These are phyloP conservation scores for Suillus discolor DNA, from an alignment of 768 basidiomycete species.

Conservation along the genomic window DNA sequence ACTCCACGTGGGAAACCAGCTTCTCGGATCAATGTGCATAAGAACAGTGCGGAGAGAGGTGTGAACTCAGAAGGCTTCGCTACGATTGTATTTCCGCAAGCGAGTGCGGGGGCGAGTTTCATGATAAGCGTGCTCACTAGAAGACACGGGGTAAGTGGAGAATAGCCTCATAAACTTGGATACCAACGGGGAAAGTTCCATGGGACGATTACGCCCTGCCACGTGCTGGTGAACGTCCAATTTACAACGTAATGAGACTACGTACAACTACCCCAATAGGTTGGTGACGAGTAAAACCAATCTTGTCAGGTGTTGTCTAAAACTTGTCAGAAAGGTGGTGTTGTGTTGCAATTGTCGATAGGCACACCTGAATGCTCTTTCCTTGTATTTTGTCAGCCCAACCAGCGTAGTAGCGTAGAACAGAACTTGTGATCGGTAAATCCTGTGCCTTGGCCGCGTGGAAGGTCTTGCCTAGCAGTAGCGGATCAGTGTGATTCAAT, in stretches of 20 bases:
- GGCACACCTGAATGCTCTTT: constrained; percentile 61
- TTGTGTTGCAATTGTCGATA: background rate
- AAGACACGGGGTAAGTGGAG: background rate
- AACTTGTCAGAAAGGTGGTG: background rate
- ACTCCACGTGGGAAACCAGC: constrained; percentile 81
- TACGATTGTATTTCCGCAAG: constrained; percentile 76
- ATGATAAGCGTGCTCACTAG: constrained; percentile 63
- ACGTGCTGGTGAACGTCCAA: constrained; percentile 16
- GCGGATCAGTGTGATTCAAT: constrained; percentile 1
- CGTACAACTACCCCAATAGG: constrained; percentile 53
- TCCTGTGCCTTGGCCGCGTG: constrained; percentile 50
- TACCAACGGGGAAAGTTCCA: constrained; percentile 60
- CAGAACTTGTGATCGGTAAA: constrained; percentile 46
- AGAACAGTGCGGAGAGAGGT: constrained; percentile 61
- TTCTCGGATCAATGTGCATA: constrained; percentile 55
- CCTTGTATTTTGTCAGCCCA: constrained; percentile 88
- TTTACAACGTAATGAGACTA: constrained; percentile 64
- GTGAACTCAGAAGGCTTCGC: constrained; percentile 86
- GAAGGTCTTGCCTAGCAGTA: constrained; percentile 55
- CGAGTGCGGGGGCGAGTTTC: constrained; percentile 80
- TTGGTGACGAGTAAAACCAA: constrained; percentile 58
- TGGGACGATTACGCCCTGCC: constrained; percentile 55
- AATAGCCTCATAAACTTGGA: background rate
- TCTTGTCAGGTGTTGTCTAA: constrained; percentile 40
- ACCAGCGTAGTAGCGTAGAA: constrained; percentile 81